phyloP scores from a whole-genome alignment of 768 basidiomycete species.

The Suillus fuscotomentosus region DNA sequence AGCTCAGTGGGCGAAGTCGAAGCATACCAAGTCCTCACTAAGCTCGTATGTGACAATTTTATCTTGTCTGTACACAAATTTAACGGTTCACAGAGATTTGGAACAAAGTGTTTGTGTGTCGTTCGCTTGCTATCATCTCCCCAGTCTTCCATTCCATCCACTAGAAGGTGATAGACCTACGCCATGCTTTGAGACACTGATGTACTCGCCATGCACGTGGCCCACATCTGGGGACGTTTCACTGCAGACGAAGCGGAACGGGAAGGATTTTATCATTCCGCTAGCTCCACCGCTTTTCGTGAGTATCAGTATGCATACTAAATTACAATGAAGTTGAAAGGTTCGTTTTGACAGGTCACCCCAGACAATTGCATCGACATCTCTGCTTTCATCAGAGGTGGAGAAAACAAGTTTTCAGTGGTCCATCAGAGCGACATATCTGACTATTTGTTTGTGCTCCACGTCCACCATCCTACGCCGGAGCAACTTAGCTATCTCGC shows the following conservation, averaged over 20 bases:
- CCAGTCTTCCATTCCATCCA: conserved; percentile 17
- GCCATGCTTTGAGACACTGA: conserved; percentile 15
- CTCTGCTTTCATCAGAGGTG: conserved; percentile 40
- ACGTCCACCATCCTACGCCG: conserved; percentile 47
- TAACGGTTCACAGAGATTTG: conserved; percentile 28
- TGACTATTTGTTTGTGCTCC: conserved; percentile 44
- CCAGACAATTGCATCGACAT: conserved; percentile 53
- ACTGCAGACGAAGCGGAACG: conserved; percentile 10
- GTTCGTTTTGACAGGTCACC: conserved; percentile 35
- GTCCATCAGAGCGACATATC: conserved; percentile 43
- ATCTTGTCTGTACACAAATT: background rate
- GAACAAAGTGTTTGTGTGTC: conserved; percentile 40
- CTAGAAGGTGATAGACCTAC: conserved; percentile 13
- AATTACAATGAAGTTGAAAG: background rate
- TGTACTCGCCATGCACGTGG: conserved; percentile 39
- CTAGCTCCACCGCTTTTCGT: conserved; percentile 32
- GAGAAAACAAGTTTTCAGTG: conserved; percentile 45
- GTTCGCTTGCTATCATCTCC: conserved; percentile 42
- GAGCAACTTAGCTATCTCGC: conserved; percentile 37
- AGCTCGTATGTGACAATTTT: conserved; percentile 34
- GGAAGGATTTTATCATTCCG: conserved; percentile 13
- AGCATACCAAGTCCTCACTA: conserved; percentile 19
- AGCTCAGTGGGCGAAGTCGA: conserved; percentile 36
- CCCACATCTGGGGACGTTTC: conserved; percentile 32
- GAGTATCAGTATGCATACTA: conserved; percentile 28